phyloP scores from a whole-genome alignment of 208 protist species.

The Phytomonas sp. region DNA sequence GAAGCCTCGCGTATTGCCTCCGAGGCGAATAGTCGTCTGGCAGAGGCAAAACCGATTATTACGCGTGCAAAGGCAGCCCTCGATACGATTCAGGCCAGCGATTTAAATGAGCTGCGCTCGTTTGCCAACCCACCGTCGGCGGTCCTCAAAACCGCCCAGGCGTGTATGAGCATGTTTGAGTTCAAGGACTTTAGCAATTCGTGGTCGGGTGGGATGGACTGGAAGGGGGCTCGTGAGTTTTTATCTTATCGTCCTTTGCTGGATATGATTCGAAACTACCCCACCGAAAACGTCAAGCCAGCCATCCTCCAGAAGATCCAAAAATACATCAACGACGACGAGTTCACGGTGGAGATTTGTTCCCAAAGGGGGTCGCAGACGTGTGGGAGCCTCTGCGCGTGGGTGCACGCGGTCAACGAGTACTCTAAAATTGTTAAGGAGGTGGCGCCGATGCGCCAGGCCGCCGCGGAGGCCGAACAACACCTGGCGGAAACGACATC shows the following conservation, averaged over 20 bases:
- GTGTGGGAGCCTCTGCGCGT: conserved; percentile 93
- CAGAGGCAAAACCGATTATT: conserved; percentile 92
- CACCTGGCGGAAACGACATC: conserved; percentile 84
- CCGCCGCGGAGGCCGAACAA: conserved; percentile 83
- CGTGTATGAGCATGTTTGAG: conserved; percentile 96
- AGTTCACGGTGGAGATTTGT: conserved; percentile 92
- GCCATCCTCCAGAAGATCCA: conserved; percentile 83
- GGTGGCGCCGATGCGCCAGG: conserved; percentile 91
- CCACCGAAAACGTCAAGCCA: conserved; percentile 93
- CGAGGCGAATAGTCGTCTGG: conserved; percentile 88
- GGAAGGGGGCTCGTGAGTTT: conserved; percentile 88
- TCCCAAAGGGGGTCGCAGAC: conserved; percentile 91
- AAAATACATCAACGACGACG: conserved; percentile 91
- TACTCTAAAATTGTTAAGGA: conserved; percentile 94
- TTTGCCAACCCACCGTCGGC: conserved; percentile 92
- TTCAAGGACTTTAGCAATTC: conserved; percentile 77
- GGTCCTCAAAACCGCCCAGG: conserved; percentile 93
- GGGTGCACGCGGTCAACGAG: conserved; percentile 94
- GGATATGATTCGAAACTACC: conserved; percentile 91
- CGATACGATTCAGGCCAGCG: conserved; percentile 90
- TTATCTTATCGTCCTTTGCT: conserved; percentile 90
- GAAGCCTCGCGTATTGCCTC: conserved; percentile 80
- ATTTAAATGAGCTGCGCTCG: conserved; percentile 93
- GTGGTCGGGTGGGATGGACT: conserved; percentile 84
- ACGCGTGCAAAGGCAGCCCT: conserved; percentile 88